Base-by-base conservation (phyloP, 202 grass and related monocot genomes). In the Setaria viridis region DNA sequence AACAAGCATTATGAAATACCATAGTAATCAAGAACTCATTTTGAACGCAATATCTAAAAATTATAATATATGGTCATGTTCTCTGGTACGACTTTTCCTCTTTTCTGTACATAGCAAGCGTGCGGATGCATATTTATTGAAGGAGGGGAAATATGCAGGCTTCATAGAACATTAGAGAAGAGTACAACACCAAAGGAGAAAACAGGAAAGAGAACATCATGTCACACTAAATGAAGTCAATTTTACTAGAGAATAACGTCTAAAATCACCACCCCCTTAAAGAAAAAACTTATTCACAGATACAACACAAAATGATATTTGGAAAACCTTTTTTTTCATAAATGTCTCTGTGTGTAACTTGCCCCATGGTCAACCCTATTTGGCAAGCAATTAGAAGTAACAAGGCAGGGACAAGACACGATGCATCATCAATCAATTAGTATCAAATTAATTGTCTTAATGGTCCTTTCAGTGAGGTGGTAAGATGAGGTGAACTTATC, bases 401-500 rank as follows among this genome's bases (percentile, higher is more conserved):
- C 45, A 83, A 80, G 33, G 50, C 62, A 67, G 56, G 58, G 60
- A 87, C 58, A 83, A 79, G 68, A 79, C 47, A 55, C 71, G 62
- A 79, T 41, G 5, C 55, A 84, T 64, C 62, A 76, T 34, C 57
- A 46, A 64, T 53, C 46, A 66, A 65, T 56, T 29, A 35, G 53
- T 46, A 79, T 19, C 34, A 49, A 50, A 84, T 39, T 53, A 75
- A 32, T 76, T 74, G 17, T 58, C 33, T n/a, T 65, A 55, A 70
- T 62, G 35, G 45, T 30, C 62, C 34, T 66, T 87, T 90, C 33
- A 39, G 67, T n/a, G 30, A 84, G 62, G 69, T 75, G 62, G 62
- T 55, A 43, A 50, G 62, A 70, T 87, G 54, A 84, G 35, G 69
- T 71, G 46, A 84, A 12, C 62, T 56, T 64, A 80, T 87, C 63